A percentile compares a stretch with the other conserved stretches of the same genome.
Conservation (phyloP, 2,329 filamentous ascomycete species). For the Epicoccum sorghinum region DNA sequence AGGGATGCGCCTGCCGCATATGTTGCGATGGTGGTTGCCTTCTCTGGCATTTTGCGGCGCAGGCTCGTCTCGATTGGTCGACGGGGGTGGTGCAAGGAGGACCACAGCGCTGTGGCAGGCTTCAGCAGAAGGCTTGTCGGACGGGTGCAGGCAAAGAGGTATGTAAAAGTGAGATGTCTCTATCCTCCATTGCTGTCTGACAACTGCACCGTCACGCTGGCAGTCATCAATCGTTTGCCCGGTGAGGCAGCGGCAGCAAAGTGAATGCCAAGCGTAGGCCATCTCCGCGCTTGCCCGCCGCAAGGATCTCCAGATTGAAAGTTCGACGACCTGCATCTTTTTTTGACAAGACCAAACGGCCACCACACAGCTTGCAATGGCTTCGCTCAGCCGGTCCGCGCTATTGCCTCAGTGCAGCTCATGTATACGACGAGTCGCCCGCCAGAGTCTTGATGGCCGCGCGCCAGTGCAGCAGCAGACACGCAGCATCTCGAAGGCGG, state of each 20-base stretch:
- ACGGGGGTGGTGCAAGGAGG: constrained; percentile 23
- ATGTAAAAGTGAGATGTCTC: constrained; percentile 17
- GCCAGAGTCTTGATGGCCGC: constrained; percentile 37
- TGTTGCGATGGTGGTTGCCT: constrained; percentile 80
- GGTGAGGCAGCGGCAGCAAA: constrained; percentile 27
- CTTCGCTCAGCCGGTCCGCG: constrained; percentile 36
- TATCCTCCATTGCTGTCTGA: constrained; percentile 38
- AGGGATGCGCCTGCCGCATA: constrained; percentile 96
- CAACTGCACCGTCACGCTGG: constrained; percentile 25
- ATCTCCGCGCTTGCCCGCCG: constrained; percentile 22
- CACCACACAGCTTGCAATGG: constrained; percentile 38
- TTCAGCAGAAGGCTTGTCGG: constrained; percentile 7
- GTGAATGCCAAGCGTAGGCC: constrained; percentile 26
- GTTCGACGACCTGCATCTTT: constrained; percentile 23
- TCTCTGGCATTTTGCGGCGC: constrained; percentile 72
- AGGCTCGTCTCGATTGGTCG: constrained; percentile 29
- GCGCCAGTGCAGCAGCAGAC: constrained; percentile 45
- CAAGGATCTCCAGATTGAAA: constrained; percentile 37
- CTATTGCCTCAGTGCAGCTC: constrained; percentile 49
- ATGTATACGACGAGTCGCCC: constrained; percentile 44
- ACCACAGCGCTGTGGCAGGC: constrained; percentile 1
- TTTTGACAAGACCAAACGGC: constrained; percentile 11
- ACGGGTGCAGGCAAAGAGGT: constrained; percentile 17
- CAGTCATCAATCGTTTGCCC: constrained; percentile 36
- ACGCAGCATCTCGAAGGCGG: constrained; percentile 54